Percentiles rank a stretch among this genome's conserved stretches.
These are phyloP conservation scores for Beauveria scarabaeidicola DNA, from an alignment of 2,329 filamentous ascomycete genomes.

Conservation along the genomic window DNA sequence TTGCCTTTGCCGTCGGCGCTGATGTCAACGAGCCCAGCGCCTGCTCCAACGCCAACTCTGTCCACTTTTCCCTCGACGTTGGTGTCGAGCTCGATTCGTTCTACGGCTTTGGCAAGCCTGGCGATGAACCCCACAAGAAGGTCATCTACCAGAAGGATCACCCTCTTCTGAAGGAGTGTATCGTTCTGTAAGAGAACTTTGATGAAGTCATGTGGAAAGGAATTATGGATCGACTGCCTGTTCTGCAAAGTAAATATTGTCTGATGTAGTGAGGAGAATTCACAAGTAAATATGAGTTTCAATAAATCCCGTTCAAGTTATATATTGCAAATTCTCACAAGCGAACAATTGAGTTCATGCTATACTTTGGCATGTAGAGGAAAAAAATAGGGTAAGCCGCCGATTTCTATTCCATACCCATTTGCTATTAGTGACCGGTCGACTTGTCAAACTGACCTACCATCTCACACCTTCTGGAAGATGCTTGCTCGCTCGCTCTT, in stretches of 20 bases:
- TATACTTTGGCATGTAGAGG: no score
- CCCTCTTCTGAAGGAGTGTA: constrained; percentile 10
- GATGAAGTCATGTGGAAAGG: background rate
- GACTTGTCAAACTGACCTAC: background rate
- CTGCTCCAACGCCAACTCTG: constrained; percentile 8
- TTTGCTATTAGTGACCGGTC: background rate
- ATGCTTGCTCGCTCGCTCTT: background rate
- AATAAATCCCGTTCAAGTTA: no score
- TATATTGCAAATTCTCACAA: background rate
- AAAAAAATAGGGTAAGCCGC: background rate
- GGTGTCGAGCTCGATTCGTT: constrained; percentile 11
- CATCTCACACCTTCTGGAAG: background rate
- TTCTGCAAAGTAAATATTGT: no score
- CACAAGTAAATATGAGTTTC: background rate
- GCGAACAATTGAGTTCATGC: no score
- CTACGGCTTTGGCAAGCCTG: constrained; percentile 10
- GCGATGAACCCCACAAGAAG: constrained; percentile 11
- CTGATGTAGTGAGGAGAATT: no score
- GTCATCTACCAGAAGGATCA: constrained; percentile 10
- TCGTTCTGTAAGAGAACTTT: background rate
- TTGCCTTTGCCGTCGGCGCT: constrained; percentile 5
- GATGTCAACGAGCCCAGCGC: constrained; percentile 9
- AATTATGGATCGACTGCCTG: background rate
- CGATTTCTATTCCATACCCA: background rate
- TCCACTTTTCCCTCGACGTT: constrained; percentile 5